Conservation (phyloP, 2,329 filamentous ascomycete genomes). For the Trichoderma asperellum region DNA sequence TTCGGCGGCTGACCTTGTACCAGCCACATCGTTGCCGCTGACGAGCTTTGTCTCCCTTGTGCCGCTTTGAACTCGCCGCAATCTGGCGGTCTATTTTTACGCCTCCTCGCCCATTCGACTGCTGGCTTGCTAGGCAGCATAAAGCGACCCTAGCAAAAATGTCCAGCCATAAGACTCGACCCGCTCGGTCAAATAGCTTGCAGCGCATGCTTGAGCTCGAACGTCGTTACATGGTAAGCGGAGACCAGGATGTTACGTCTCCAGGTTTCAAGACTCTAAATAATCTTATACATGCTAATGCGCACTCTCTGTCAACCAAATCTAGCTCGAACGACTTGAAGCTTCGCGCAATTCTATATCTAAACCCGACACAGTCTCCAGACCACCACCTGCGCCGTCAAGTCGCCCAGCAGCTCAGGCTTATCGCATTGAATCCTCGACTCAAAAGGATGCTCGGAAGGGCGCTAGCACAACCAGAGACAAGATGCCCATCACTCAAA, state of each 20-base stretch:
- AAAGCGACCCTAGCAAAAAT: constrained; percentile 17
- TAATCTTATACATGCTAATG: constrained; percentile 1
- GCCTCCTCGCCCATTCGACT: constrained; percentile 1
- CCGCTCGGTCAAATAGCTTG: constrained; percentile 52
- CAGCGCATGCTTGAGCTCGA: constrained; percentile 64
- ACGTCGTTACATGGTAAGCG: constrained; percentile 59
- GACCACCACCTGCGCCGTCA: constrained; percentile 8
- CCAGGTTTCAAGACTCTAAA: not conserved
- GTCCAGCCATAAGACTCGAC: constrained; percentile 30
- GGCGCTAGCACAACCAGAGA: constrained; percentile 14
- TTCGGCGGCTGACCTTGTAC: constrained; percentile 19
- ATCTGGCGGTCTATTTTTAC: constrained; percentile 20
- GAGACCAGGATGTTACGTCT: not conserved
- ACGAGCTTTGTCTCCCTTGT: constrained; percentile 16
- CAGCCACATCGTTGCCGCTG: constrained; percentile 28
- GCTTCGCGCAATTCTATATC: constrained; percentile 11
- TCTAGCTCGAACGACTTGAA: constrained; percentile 34
- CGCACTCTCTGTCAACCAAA: not conserved
- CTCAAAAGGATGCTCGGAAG: constrained; percentile 19
- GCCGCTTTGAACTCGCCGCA: not conserved
- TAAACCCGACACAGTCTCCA: constrained; percentile 5
- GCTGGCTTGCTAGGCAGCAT: constrained; percentile 1
- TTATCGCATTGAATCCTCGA: constrained; percentile 25
- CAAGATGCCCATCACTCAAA: constrained; percentile 25
- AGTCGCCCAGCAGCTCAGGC: constrained; percentile 29